Evolutionary conservation across 73 alveolate species (phyloP), one percentile per base, ranked within the genome.

Genomic region (Tetrahymena borealis): DNA sequence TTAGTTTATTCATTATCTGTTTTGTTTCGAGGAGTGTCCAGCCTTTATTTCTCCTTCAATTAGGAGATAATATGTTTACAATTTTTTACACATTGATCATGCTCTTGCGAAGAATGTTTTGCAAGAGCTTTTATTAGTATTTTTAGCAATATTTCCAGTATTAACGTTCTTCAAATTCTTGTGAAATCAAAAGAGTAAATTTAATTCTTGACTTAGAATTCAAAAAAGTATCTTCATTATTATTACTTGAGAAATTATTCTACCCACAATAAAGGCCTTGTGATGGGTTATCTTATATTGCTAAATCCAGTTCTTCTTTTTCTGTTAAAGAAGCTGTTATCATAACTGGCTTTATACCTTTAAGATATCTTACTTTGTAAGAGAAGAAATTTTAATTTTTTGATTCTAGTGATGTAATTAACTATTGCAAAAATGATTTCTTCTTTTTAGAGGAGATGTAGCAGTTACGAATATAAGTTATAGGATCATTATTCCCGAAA

Each of bases 11-110:
- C 28, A 60, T 60, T 11, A 60, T 60, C 31, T 60, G 35, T 60
- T 60, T 60, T 60, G 85, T 60, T 60, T 60, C 85, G 85, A 60
- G 85, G 85, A 60, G 85, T 20, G 85, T 60, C 85, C 85, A 60
- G 85, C 85, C 85, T 60, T 60, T 60, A 35, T 60, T 60, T 60
- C 85, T 60, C 85, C 85, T 60, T 60, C 38, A 60, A 35, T 60
- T 60, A 32, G 85, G 85, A 60, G 85, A 60, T 60, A 60, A 60
- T 60, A 60, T 60, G 28, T 60, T 60, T 15, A 60, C 85, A 24
- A 60, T 60, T 20, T 60, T 60, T 60, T 60, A 35, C 85, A 60
- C 28, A 35, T 60, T 60, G 85, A 60, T 35, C 85, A 60, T 60
- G 85, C 85, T 60, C 35, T 60, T 60, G 28, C 85, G 85, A 32